Base-by-base conservation (phyloP, 768 basidiomycete genomes). In the Megacollybia marginata region DNA sequence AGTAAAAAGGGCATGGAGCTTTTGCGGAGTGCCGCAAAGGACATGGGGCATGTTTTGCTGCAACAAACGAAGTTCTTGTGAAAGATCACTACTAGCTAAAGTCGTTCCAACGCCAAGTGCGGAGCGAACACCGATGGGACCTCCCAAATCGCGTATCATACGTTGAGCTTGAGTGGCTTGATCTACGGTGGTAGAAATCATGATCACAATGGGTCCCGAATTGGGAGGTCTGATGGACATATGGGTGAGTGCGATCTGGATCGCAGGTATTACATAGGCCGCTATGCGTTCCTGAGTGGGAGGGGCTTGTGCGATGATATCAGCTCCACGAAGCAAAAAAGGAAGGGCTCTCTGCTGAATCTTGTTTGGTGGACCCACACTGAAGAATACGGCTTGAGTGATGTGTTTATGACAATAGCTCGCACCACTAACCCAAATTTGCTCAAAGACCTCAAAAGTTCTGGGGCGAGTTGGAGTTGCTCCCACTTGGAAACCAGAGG, bases 211-310 rank as follows among this genome's bases (percentile, higher is more conserved):
- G 34, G 92, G 91, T 3, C 94, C 94, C 31, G 83, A 82, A 52
- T 79, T 79, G 13, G 82, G 75, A 33, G 73, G 74, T 10, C 76
- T 79, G 28, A 69, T 68, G 15, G 70, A 56, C 20, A 84, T 75
- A 52, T 85, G 77, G 33, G 82, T 77, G 49, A 93, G 71, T 33
- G 88, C 85, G 47, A 86, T 79, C 59, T 92, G 88, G 42, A 92
- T 87, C 28, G 88, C 88, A 45, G 91, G 92, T 52, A 95, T 92
- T 46, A 92, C 85, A 67, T 99, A 99, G 51, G 94, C 92, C 19
- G 95, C 94, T 58, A 99, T 99, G 43, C 96, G 80, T 65, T 99
- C 96, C 64, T 97, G 95, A 0, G 96, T 98, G 1, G 96, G 94
- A 44, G 96, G 96, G 9, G 95, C 96, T 68, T 99, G 96, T 9